Evolutionary conservation across 305 asterid genomes (phyloP).

Genomic region (Fraxinus velutina): DNA sequence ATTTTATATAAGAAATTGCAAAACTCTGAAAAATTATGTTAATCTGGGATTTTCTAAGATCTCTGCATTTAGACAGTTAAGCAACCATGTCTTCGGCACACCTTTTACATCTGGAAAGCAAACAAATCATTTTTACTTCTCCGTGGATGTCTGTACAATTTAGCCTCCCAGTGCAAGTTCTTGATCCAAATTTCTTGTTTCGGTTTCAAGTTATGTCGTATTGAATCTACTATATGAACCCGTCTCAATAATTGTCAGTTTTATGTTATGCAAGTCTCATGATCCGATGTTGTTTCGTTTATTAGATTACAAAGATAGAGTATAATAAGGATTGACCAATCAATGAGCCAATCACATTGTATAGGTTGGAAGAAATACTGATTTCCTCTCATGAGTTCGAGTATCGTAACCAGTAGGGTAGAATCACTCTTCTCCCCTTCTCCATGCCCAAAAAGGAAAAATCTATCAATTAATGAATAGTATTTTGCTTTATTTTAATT

Average conservation of each 20-base stretch:
- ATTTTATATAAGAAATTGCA: neutral
- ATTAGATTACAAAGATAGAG: neutral
- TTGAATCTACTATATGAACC: neutral
- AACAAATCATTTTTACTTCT: neutral
- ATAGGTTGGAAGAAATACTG: neutral
- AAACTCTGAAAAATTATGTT: neutral
- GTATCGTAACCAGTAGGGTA: neutral
- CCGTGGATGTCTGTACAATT: neutral
- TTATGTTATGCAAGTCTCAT: neutral
- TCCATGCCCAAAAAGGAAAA: neutral
- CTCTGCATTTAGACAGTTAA: neutral
- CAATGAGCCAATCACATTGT: neutral
- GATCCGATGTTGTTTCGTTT: neutral
- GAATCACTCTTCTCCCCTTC: neutral
- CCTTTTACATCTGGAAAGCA: neutral
- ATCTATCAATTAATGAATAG: neutral
- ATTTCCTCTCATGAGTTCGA: neutral
- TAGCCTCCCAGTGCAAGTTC: neutral
- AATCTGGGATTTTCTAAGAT: neutral
- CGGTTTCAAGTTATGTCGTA: neutral
- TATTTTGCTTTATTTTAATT: neutral
- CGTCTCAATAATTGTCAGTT: neutral
- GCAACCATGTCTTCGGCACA: neutral
- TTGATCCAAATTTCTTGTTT: neutral
- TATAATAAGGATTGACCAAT: neutral